Base-by-base conservation (phyloP, 495 filamentous ascomycete genomes). In the Podospora pseudocomata region DNA sequence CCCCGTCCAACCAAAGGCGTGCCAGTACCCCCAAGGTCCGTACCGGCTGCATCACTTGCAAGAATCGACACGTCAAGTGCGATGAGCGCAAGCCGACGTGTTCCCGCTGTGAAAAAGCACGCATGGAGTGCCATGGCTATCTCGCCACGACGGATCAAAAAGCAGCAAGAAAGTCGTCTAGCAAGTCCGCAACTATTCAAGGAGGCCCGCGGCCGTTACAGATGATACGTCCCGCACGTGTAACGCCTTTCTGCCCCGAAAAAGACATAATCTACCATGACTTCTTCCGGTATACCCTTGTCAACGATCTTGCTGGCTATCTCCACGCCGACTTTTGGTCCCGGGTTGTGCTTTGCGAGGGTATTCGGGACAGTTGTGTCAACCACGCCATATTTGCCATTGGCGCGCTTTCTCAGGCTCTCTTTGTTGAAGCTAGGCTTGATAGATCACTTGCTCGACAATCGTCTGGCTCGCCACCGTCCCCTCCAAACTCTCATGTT, bases 81-180 rank as follows among this genome's bases (percentile, higher is more conserved):
- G 86, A 87, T 67, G 87, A 89, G 73, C 75, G 72, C 15, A 83
- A 83, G 65, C 87, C 86, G 44, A 80, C 73, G n/a, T 89, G 87
- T 70, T 77, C 75, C 20, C 79, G 81, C 65, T 89, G 87, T 70
- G 72, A 82, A 53, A 85, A 79, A 65, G 80, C 84, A 9, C 82
- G 86, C 30, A 80, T 85, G 23, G 72, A 76, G 39, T 89, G 87
- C 72, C 86, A 83, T 66, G 86, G 86, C 20, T 87, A 87, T 67
- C 82, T 78, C 4, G 71, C 28, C 20, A 49, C 26, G 11, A 32
- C 6, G n/a, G 61, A 63, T 4, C 32, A 28, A 58, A 53, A 9
- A 26, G 59, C 23, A 4, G 2, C 67, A 7, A 20, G 67, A 23
- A 64, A 53, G 55, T 28, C 61, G 55, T 28, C 61, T 13, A 27